phyloP scores from a whole-genome alignment of 2,329 filamentous ascomycete species.

The Monosporascus sp. region DNA sequence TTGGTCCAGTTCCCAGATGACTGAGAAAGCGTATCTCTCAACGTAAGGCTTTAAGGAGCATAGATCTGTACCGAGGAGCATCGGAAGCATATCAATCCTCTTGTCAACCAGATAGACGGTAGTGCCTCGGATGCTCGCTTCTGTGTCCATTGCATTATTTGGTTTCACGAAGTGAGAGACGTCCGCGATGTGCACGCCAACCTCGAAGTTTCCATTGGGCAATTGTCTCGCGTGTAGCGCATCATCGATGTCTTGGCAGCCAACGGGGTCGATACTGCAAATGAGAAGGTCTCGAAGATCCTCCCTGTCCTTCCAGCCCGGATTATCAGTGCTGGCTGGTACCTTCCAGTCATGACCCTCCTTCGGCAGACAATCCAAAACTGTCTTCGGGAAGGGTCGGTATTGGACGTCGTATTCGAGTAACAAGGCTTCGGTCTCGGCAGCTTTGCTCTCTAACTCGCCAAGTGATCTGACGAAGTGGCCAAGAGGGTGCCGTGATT shows the following conservation, averaged over 20 bases:
- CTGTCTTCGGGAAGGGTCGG: slow-evolving; percentile 90
- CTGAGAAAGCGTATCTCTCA: slow-evolving; percentile 85
- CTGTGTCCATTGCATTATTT: slow-evolving; percentile 92
- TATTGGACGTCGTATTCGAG: slow-evolving; percentile 98
- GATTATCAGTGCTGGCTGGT: slow-evolving; percentile 70
- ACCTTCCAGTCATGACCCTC: slow-evolving; percentile 96
- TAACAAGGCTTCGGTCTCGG: slow-evolving; percentile 90
- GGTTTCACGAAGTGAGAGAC: slow-evolving; percentile 99
- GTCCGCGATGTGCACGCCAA: slow-evolving; percentile 97
- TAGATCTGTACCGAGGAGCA: slow-evolving; percentile 89
- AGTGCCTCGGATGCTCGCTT: slow-evolving; percentile 89
- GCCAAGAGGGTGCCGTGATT: slow-evolving; percentile 85
- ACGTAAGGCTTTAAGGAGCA: slow-evolving; percentile 97
- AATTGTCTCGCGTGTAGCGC: slow-evolving; percentile 81
- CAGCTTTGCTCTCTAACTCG: slow-evolving; percentile 93
- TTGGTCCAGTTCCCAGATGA: slow-evolving; percentile 81
- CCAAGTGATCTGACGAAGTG: slow-evolving; percentile 92
- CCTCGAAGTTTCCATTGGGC: slow-evolving; percentile 90
- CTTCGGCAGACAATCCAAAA: slow-evolving; percentile 83
- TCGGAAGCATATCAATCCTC: slow-evolving; percentile 98
- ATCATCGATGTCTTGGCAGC: slow-evolving; percentile 97
- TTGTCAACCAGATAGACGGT: slow-evolving; percentile 98
- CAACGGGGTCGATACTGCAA: slow-evolving; percentile 94
- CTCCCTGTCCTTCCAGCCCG: slow-evolving; percentile 78
- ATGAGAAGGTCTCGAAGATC: slow-evolving; percentile 84